Evolutionary conservation across 768 basidiomycete genomes (phyloP).

Genomic region (Tricholoma matsutake): DNA sequence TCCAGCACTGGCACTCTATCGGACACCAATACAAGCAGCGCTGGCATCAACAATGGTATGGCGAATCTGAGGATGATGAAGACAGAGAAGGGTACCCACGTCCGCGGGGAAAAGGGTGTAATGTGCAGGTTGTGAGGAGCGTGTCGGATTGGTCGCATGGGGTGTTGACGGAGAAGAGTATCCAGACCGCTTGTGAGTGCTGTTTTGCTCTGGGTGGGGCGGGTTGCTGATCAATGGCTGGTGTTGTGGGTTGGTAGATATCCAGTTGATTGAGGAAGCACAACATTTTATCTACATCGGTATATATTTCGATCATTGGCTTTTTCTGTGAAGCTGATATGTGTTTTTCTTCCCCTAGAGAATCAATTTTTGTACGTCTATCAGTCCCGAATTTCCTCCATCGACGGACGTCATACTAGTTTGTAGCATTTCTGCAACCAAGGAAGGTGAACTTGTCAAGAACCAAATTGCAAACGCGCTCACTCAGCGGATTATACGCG

Average conservation of each 20-base stretch:
- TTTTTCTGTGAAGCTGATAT: conserved; percentile 11
- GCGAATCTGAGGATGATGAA: conserved; percentile 34
- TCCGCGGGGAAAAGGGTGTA: conserved; percentile 49
- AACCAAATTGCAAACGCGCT: conserved; percentile 85
- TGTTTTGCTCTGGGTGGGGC: not conserved
- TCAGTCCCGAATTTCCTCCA: not conserved
- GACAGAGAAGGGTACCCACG: conserved; percentile 25
- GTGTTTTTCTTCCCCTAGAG: conserved; percentile 36
- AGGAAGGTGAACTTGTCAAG: conserved; percentile 58
- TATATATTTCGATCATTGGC: conserved; percentile 30
- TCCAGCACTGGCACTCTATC: conserved; percentile 53
- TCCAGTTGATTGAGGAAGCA: conserved; percentile 77
- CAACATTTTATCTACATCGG: conserved; percentile 93
- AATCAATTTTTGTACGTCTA: conserved; percentile 83
- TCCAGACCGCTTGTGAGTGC: conserved; percentile 87
- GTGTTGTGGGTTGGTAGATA: conserved; percentile 41
- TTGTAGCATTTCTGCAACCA: conserved; percentile 73
- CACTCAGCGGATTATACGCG: conserved; percentile 81
- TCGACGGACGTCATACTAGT: not conserved
- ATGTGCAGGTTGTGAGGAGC: conserved; percentile 80
- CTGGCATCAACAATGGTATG: conserved; percentile 46
- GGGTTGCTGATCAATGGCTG: not conserved
- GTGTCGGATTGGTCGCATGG: conserved; percentile 95
- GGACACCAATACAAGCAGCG: conserved; percentile 63
- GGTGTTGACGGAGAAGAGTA: conserved; percentile 83